Evolutionary conservation across 2,329 filamentous ascomycete species (phyloP).

Genomic region (Nemania diffusa): DNA sequence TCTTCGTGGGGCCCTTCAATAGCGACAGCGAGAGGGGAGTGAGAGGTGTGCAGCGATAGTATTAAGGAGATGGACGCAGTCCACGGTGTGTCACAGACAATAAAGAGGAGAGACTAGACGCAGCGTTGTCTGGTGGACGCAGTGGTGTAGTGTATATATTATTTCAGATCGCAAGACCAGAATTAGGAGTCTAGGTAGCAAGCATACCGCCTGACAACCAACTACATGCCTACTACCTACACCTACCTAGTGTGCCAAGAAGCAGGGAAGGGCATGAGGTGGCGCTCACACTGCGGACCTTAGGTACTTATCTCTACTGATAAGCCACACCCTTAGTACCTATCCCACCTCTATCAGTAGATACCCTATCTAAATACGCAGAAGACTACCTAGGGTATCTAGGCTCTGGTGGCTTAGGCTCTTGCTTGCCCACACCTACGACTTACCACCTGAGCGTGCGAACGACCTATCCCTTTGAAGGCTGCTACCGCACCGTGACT

Average conservation of each 20-base stretch:
- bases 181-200: conserved; percentile 29
- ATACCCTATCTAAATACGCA: too few species aligned
- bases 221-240: not conserved
- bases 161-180: conserved; percentile 35
- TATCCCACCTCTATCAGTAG: too few species aligned
- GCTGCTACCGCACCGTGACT: too few species aligned
- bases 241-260: conserved; percentile 31
- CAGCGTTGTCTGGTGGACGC: conserved; percentile 28
- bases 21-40: conserved; percentile 13
- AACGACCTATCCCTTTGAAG: too few species aligned
- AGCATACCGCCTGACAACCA: conserved; percentile 29
- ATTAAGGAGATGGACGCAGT: conserved; percentile 34
- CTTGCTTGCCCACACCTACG: not conserved
- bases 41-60: conserved; percentile 12
- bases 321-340: not conserved
- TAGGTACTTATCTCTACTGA: not conserved
- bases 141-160: conserved; percentile 24
- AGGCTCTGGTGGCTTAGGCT: not conserved
- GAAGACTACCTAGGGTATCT: too few species aligned
- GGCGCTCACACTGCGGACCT: not conserved
- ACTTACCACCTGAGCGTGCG: not conserved
- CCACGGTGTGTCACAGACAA: conserved; percentile 26
- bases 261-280: not conserved
- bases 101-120: conserved; percentile 24
- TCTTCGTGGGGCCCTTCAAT: not conserved